Base-by-base conservation (phyloP, 208 protist species). In the Leishmania lainsoni region DNA sequence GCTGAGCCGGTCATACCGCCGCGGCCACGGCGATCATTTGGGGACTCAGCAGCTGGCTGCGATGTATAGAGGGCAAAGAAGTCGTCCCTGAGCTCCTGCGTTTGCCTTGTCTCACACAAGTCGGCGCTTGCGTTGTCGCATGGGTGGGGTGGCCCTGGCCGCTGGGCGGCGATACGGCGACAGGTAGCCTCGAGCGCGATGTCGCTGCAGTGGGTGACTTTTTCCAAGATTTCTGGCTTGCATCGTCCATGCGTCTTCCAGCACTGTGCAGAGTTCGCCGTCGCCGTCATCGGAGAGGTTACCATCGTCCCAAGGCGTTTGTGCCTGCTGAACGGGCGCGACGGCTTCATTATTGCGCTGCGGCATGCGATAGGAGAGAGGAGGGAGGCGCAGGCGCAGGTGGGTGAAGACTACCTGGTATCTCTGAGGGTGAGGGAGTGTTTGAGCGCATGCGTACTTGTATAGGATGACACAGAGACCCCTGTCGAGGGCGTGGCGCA, bases 1-100 rank as follows among this genome's bases (percentile, higher is more conserved):
- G 10, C 51, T 2, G 49, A 35, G 29, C 6, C 48, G 0, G 20
- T 76, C 51, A 48, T 6, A 48, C 29, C 68, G 5, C 68, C 29
- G 3, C 68, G 5, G 29, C 32, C 68, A 51, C 26, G 42, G 68
- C 68, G 20, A 49, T 35, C 42, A n/a, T 49, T 51, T 51, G 68
- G 42, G 1, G 69, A 76, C 14, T 26, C 72, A 10, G 29, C 29
- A 35, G 32, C 58, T 52, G 39, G 4, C 39, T 77, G 26, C 35
- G 78, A 76, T 32, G 81, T 77, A 73, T 81, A 84, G 63, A 70
- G 39, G 51, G 71, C 70, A 39, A 89, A 89, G 66, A 89, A 86
- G 75, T 89, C 80, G 45, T 89, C 85, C 42, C 48, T 16, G 22
- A 89, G 61, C 70, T 83, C 85, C 69, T 79, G 76, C 4, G 63